These are phyloP conservation scores for Knoxdaviesia capensis DNA, from an alignment of 2,329 filamentous ascomycete species.

Conservation along the genomic window DNA sequence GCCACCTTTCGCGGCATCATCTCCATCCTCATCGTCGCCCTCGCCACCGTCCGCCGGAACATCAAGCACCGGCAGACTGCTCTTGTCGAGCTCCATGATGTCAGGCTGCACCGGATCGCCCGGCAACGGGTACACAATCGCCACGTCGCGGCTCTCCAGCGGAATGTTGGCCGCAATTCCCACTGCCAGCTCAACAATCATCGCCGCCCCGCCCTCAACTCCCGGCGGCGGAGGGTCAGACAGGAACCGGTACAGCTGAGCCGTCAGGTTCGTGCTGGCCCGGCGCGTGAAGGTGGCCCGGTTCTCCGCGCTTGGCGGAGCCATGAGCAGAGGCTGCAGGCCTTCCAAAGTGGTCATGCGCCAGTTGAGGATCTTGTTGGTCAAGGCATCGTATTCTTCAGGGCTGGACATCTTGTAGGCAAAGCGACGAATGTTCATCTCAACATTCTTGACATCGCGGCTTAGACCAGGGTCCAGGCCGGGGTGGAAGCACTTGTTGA, in stretches of 20 bases:
- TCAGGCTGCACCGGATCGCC: conserved; percentile 48
- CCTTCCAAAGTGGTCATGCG: conserved; percentile 84
- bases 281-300: conserved; percentile 48
- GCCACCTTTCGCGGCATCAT: conserved; percentile 13
- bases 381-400: conserved; percentile 77
- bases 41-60: conserved; percentile 9
- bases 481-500: conserved; percentile 84
- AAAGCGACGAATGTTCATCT: conserved; percentile 66
- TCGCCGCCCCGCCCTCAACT: conserved; percentile 70
- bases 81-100: conserved; percentile 76
- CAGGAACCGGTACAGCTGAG: conserved; percentile 52
- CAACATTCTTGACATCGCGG: conserved; percentile 62
- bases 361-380: conserved; percentile 79
- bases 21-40: conserved; percentile 18
- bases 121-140: conserved; percentile 68
- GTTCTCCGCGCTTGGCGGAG: conserved; percentile 44
- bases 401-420: conserved; percentile 54
- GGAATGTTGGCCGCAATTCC: conserved; percentile 73
- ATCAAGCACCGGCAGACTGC: conserved; percentile 36
- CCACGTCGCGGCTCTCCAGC: conserved; percentile 77
- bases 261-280: conserved; percentile 47
- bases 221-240: conserved; percentile 59
- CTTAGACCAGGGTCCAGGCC: conserved; percentile 61
- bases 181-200: conserved; percentile 83
- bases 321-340: conserved; percentile 49